phyloP scores from a whole-genome alignment of 108 stramenopile species.

The Skeletonema menzelii region DNA sequence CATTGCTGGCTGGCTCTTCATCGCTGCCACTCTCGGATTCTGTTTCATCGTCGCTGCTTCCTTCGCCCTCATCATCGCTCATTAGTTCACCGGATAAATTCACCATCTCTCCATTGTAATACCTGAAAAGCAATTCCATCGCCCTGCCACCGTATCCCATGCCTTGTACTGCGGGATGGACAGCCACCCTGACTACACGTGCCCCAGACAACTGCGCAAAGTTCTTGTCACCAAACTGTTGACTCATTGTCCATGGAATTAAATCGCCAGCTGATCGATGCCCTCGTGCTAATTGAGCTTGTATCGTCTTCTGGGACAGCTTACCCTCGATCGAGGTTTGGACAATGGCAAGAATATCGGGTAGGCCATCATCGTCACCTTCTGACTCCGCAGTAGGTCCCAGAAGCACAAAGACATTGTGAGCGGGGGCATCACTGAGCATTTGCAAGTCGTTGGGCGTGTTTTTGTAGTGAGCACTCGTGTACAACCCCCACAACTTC shows the following conservation, averaged over 20 bases:
- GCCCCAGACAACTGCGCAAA: constrained; percentile 96
- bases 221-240: constrained; percentile 98
- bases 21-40: constrained; percentile 36
- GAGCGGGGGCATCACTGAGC: constrained; percentile 98
- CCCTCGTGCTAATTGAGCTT: constrained; percentile 92
- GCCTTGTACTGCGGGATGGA: constrained; percentile 94
- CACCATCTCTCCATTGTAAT: constrained; percentile 96
- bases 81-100: constrained; percentile 53
- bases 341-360: constrained; percentile 84
- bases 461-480: constrained; percentile 99
- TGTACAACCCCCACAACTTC: constrained; percentile 96
- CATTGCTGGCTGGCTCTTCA: constrained; percentile 38
- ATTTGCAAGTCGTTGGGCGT: constrained; percentile 99
- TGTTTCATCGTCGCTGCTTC: constrained; percentile 49
- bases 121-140: constrained; percentile 85
- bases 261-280: constrained; percentile 96
- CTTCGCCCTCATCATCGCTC: constrained; percentile 49
- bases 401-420: constrained; percentile 94
- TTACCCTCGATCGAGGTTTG: constrained; percentile 96
- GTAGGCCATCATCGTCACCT: constrained; percentile 71
- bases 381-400: constrained; percentile 86
- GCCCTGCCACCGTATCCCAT: constrained; percentile 98
- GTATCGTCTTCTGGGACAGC: constrained; percentile 90
- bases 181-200: constrained; percentile 96
- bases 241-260: constrained; percentile 99